Evolutionary conservation across 805 yeast genomes (phyloP).

Genomic region (Cyberlindnera petersonii): DNA sequence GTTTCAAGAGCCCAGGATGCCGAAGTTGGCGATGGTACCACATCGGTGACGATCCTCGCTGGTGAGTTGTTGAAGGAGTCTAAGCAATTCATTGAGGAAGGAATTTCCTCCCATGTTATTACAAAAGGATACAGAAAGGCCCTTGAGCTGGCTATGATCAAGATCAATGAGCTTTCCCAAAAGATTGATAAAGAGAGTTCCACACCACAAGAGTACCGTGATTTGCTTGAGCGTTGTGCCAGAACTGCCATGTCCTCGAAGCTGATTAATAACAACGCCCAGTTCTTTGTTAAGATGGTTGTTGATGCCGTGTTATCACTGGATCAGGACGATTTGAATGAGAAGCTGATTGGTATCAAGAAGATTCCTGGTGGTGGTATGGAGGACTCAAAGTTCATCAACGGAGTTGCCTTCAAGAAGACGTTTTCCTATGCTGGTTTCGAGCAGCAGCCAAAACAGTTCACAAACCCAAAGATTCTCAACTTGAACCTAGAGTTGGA

Average conservation of each 20-base stretch:
- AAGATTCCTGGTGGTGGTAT: conserved; percentile 94
- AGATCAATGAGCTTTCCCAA: conserved; percentile 70
- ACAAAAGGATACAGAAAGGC: conserved; percentile 86
- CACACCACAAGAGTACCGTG: conserved; percentile 53
- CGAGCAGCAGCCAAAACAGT: conserved; percentile 94
- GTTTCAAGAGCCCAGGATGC: conserved; percentile 95
- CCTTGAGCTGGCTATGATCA: conserved; percentile 66
- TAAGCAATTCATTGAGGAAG: conserved; percentile 90
- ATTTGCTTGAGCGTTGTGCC: conserved; percentile 85
- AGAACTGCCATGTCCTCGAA: conserved; percentile 97
- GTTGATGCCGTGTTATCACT: conserved; percentile 90
- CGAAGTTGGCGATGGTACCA: conserved; percentile 98
- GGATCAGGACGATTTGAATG: conserved; percentile 83
- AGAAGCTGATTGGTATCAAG: conserved; percentile 87
- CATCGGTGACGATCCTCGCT: conserved; percentile 90
- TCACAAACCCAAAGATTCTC: conserved; percentile 75
- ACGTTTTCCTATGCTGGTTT: conserved; percentile 98
- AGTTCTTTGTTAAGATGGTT: conserved; percentile 91
- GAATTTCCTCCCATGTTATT: conserved; percentile 86
- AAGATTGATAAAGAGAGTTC: conserved; percentile 53
- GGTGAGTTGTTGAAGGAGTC: conserved; percentile 93
- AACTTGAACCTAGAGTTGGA: conserved; percentile 90
- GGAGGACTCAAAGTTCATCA: conserved; percentile 84
- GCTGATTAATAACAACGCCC: conserved; percentile 80
- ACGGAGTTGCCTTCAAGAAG: conserved; percentile 96